A percentile compares a stretch with the other conserved stretches of the same genome.
Conservation (phyloP, 208 protist genomes). For the Lotmaria passim region DNA sequence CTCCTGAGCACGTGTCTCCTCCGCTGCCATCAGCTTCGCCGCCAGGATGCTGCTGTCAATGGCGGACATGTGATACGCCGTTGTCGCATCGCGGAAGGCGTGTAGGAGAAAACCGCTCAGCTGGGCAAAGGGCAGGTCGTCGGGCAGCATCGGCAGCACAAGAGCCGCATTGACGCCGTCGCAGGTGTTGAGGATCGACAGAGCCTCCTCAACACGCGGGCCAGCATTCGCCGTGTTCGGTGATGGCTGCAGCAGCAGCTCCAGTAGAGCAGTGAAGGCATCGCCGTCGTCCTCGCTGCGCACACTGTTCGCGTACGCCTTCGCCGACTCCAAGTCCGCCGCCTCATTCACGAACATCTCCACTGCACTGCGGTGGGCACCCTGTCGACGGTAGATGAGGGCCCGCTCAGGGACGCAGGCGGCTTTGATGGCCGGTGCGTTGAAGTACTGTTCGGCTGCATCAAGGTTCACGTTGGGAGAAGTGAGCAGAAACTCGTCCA, state of each 20-base stretch:
- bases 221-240: no score
- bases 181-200: slow-evolving; percentile 51
- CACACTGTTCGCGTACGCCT: slow-evolving; percentile 54
- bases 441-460: slow-evolving; percentile 40
- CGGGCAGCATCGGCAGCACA: slow-evolving; percentile 71
- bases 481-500: slow-evolving; percentile 50
- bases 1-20: slow-evolving; percentile 35
- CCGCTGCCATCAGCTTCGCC: slow-evolving; percentile 26
- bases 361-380: slow-evolving; percentile 57
- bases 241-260: slow-evolving; percentile 35
- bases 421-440: slow-evolving; percentile 37
- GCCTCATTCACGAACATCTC: slow-evolving; percentile 68
- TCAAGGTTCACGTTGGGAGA: slow-evolving; percentile 44
- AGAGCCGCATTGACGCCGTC: slow-evolving; percentile 47
- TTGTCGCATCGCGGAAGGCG: slow-evolving; percentile 42
- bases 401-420: slow-evolving; percentile 49
- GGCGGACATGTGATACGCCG: slow-evolving; percentile 35
- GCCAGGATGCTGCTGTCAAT: slow-evolving; percentile 44
- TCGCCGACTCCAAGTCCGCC: slow-evolving; percentile 43
- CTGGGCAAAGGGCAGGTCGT: slow-evolving; percentile 42
- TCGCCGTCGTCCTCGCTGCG: slow-evolving; percentile 42
- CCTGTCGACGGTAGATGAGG: slow-evolving; percentile 63
- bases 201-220: slow-evolving; percentile 40
- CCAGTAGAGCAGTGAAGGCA: slow-evolving; percentile 44
- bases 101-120: slow-evolving; percentile 58